phyloP scores from a whole-genome alignment of 1,139 yeast genomes.

The Geotrichum fermentans region DNA sequence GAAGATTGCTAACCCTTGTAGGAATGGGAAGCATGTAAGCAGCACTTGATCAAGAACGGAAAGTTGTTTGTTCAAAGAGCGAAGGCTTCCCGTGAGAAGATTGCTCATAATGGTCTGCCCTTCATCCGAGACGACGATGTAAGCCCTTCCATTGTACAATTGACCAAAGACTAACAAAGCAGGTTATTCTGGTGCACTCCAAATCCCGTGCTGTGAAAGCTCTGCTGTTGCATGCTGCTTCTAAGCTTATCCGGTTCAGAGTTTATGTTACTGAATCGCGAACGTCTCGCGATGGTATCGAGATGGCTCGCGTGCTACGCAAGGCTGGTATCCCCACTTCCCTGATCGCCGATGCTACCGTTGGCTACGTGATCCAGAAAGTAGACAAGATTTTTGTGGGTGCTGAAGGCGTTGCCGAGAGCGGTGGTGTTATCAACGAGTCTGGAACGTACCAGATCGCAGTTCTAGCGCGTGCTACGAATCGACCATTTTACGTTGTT shows the following conservation, averaged over 20 bases:
- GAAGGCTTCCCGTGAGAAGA: constrained; percentile 78
- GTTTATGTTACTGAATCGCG: constrained; percentile 92
- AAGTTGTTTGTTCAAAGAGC: constrained; percentile 88
- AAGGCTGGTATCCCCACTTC: constrained; percentile 86
- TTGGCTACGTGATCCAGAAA: constrained; percentile 85
- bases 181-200: constrained; percentile 74
- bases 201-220: constrained; percentile 86
- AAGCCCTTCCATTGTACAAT: no score
- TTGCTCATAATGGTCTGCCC: constrained; percentile 82
- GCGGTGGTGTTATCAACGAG: constrained; percentile 95
- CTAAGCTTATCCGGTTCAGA: constrained; percentile 71
- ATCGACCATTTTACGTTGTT: constrained; percentile 90
- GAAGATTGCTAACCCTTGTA: neutral
- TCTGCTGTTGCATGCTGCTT: constrained; percentile 68
- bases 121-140: constrained; percentile 90
- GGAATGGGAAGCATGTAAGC: constrained; percentile 94
- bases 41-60: constrained; percentile 88
- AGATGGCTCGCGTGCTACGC: constrained; percentile 65
- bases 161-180: constrained; percentile 6
- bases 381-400: constrained; percentile 94
- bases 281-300: constrained; percentile 75
- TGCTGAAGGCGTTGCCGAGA: constrained; percentile 98
- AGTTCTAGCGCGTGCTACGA: constrained; percentile 81
- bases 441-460: constrained; percentile 95
- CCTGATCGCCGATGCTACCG: constrained; percentile 87